Conservation (phyloP, 2,329 filamentous ascomycete genomes). For the Teratosphaeria destructans region DNA sequence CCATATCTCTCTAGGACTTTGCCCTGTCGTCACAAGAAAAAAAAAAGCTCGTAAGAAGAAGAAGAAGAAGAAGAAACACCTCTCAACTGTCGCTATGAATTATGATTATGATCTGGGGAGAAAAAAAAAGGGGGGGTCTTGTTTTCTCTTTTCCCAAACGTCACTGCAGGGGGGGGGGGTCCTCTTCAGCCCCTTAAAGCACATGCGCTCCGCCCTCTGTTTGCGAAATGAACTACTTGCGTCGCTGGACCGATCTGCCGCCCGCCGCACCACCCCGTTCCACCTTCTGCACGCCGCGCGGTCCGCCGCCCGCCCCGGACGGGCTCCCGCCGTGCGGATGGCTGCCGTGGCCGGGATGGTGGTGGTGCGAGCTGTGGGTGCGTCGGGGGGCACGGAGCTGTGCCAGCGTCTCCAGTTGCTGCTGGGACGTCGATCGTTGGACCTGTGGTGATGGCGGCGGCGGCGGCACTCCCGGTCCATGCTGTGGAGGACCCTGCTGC, state of each 20-base stretch:
- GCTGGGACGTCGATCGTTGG: neutral
- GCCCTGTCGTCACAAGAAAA: no score
- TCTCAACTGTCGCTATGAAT: neutral
- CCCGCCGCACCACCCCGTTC: neutral
- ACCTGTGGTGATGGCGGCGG: neutral
- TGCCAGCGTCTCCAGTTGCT: constrained; percentile 15
- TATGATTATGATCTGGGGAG: no score
- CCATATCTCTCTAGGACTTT: no score
- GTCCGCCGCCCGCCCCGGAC: neutral
- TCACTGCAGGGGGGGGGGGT: neutral
- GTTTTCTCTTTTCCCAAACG: neutral
- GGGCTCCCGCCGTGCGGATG: constrained; percentile 1
- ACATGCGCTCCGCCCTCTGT: neutral
- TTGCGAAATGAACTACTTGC: neutral
- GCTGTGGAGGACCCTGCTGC: constrained; percentile 1
- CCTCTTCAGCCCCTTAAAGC: neutral
- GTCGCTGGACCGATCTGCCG: neutral
- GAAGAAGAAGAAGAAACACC: no score
- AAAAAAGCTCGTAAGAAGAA: neutral
- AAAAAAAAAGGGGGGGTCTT: neutral
- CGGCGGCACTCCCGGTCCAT: neutral
- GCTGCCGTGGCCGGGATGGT: neutral
- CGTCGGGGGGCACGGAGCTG: constrained; percentile 15
- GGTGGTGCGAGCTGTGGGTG: constrained; percentile 8
- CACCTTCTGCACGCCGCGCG: constrained; percentile 3